phyloP scores from a whole-genome alignment of 495 filamentous ascomycete species.

The Hypoxylon fragiforme region DNA sequence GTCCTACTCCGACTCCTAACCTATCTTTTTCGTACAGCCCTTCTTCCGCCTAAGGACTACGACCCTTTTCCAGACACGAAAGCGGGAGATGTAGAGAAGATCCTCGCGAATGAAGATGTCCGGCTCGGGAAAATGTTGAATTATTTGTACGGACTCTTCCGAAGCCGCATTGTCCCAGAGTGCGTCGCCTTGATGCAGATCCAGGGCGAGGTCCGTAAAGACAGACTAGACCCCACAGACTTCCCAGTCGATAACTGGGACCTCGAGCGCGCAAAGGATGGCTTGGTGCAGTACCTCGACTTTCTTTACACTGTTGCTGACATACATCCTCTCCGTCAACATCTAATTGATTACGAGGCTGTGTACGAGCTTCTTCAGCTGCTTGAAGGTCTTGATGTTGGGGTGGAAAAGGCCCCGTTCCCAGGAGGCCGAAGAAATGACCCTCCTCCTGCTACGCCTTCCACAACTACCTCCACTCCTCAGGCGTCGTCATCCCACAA shows the following conservation, averaged over 20 bases:
- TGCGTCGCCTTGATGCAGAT: constrained; percentile 90
- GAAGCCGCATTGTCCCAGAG: constrained; percentile 87
- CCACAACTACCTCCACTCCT: constrained; percentile 37
- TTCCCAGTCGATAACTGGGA: constrained; percentile 96
- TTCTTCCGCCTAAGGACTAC: constrained; percentile 55
- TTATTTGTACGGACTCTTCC: constrained; percentile 89
- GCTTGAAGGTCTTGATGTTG: constrained; percentile 81
- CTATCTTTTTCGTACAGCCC: constrained; percentile 70
- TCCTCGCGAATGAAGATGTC: constrained; percentile 43
- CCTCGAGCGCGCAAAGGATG: constrained; percentile 84
- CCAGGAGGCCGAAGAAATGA: constrained; percentile 43
- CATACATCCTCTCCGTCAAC: constrained; percentile 55
- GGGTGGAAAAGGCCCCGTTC: constrained; percentile 73
- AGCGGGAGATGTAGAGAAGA: constrained; percentile 39
- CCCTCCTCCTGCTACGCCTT: constrained; percentile 33
- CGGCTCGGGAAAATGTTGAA: constrained; percentile 67
- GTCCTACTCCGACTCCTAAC: constrained; percentile 88
- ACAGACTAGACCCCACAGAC: constrained; percentile 59
- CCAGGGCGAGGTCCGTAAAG: constrained; percentile 79
- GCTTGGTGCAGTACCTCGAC: constrained; percentile 88
- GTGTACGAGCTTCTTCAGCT: constrained; percentile 81
- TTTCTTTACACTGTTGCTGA: constrained; percentile 92
- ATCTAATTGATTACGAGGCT: constrained; percentile 87
- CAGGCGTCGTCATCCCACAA: constrained; percentile 49
- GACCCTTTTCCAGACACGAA: constrained; percentile 55